Base-by-base conservation (phyloP, 1,284 basidiomycete species). In the Fistulina hepatica region DNA sequence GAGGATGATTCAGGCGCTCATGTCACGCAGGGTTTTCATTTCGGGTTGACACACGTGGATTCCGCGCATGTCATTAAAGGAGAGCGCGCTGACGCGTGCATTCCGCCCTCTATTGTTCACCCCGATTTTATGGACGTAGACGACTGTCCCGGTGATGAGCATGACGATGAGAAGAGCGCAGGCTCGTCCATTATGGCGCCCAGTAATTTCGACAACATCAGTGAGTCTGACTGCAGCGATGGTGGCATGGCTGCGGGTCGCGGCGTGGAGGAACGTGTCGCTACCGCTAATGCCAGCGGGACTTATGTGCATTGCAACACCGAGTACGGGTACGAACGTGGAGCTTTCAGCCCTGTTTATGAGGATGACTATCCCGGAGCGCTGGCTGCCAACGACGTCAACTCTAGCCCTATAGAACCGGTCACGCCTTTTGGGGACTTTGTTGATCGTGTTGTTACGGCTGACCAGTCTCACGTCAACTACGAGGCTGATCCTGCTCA, bases 21-120 rank as follows among this genome's bases (percentile, higher is more conserved):
- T n/a, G n/a, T n/a, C n/a, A n/a, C 28, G 28, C 67, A 63, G 72
- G 66, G 60, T 80, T 82, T 81, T 80, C 53, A 56, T 46, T 57
- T 59, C 61, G 81, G 81, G 81, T 82, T 84, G 74, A 66, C 69
- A 57, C 67, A 53, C 58, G 69, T 72, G 70, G 65, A 54, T 50
- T 65, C 80, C 80, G 78, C 73, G 64, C 55, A 68, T 55, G 75
- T 72, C 64, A 82, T 80, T 81, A 82, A 84, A 81, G 81, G 81
- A 73, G 54, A 67, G 60, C 75, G 63, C 73, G 77, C 75, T 71
- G 67, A 81, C 71, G 75, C 76, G 73, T 77, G 75, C 67, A 69
- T 78, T 76, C 77, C 79, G 77, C 81, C 81, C 80, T 59, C n/a
- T n/a, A n/a, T n/a, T n/a, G n/a, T n/a, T n/a, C n/a, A n/a, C n/a